Evolutionary conservation across 768 basidiomycete genomes (phyloP).

Genomic region (Leccinellum rugosiceps): DNA sequence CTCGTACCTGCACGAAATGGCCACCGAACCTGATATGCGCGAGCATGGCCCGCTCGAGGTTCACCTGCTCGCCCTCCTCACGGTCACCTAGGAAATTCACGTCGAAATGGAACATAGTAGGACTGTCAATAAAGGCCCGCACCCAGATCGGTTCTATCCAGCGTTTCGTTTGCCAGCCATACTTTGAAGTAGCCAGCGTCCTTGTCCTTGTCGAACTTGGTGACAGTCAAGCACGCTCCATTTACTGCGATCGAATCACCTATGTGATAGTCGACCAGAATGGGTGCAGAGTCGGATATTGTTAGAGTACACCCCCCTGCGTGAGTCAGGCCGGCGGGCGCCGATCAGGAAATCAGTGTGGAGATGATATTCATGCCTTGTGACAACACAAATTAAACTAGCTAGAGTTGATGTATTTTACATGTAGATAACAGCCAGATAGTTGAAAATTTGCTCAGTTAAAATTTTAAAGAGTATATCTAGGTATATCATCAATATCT

Average conservation of each 20-base stretch:
- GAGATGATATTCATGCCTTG: too few relatives aligned
- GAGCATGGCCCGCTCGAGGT: constrained; percentile 94
- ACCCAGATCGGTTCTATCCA: constrained; percentile 90
- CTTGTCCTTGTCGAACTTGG: constrained; percentile 63
- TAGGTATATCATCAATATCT: too few relatives aligned
- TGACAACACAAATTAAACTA: too few relatives aligned
- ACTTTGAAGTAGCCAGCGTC: constrained; percentile 85
- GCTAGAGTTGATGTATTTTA: too few relatives aligned
- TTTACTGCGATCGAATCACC: constrained; percentile 95
- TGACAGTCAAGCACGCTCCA: constrained; percentile 89
- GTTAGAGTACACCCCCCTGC: constrained; percentile 78
- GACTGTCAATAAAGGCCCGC: constrained; percentile 6
- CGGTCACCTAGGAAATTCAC: constrained; percentile 57
- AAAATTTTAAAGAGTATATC: too few relatives aligned
- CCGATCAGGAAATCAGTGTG: too few relatives aligned
- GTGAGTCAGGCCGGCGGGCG: too few relatives aligned
- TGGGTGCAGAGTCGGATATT: constrained; percentile 64
- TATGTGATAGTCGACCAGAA: constrained; percentile 85
- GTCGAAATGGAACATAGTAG: constrained; percentile 3
- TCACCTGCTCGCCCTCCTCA: constrained; percentile 75
- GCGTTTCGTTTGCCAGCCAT: constrained; percentile 94
- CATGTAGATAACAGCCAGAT: too few relatives aligned
- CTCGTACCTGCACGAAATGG: constrained; percentile 89
- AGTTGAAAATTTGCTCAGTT: too few relatives aligned
- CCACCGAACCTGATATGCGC: constrained; percentile 91